A percentile compares a stretch with the other conserved stretches of the same genome.
phyloP scores from a whole-genome alignment of 2,329 filamentous ascomycete species.

The Pezicula radicicola region DNA sequence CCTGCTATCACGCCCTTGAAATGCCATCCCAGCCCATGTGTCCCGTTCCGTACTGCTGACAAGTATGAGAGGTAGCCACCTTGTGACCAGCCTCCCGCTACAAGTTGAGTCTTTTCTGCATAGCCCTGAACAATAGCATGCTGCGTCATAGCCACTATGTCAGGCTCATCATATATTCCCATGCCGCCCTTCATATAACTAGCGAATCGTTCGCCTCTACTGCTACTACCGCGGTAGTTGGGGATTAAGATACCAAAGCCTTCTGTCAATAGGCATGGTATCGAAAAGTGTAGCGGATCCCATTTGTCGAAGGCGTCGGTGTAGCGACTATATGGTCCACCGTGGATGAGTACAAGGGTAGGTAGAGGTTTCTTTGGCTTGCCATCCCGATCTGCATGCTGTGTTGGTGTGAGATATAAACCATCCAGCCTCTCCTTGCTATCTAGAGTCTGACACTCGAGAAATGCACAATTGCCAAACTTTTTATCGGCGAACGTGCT shows the following conservation, averaged over 20 bases:
- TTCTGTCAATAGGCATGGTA: conserved; percentile 22
- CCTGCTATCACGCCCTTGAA: conserved; percentile 34
- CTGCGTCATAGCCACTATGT: conserved; percentile 32
- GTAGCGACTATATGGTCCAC: conserved; percentile 30
- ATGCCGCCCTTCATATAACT: conserved; percentile 24
- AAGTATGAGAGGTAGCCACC: conserved; percentile 37
- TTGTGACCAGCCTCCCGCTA: conserved; percentile 35
- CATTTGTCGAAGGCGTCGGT: conserved; percentile 28
- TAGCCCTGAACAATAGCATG: conserved; percentile 29
- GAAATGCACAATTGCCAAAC: conserved; percentile 19
- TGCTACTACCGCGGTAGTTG: conserved; percentile 35
- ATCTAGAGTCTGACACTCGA: conserved; percentile 26
- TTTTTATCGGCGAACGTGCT: conserved; percentile 11
- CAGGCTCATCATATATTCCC: conserved; percentile 34
- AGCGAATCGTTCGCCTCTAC: conserved; percentile 31
- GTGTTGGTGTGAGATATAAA: too few relatives aligned
- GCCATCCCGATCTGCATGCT: too few relatives aligned
- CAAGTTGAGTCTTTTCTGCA: conserved; percentile 27
- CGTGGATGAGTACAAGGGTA: conserved; percentile 33
- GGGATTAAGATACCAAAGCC: conserved; percentile 35
- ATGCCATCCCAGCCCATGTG: conserved; percentile 29
- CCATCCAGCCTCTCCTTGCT: conserved; percentile 10
- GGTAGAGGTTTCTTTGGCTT: conserved; percentile 17
- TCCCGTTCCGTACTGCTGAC: conserved; percentile 32
- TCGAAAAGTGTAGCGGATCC: conserved; percentile 23